These are phyloP conservation scores for Camellia oleifera DNA, from an alignment of 179 eudicot genomes.

Conservation along the genomic window DNA sequence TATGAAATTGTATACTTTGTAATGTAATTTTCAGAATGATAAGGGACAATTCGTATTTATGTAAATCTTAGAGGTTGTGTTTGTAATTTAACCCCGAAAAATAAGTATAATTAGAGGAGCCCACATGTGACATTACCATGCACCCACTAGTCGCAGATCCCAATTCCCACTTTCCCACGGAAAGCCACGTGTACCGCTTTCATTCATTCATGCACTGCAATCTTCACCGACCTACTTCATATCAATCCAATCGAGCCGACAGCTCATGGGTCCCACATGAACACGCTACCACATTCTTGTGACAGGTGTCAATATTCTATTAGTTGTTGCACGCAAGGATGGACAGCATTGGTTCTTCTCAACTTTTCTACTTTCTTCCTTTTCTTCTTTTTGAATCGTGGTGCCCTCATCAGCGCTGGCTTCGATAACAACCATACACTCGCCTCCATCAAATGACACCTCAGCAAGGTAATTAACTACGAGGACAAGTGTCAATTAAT, in stretches of 20 bases:
- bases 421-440: not conserved
- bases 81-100: too few species aligned
- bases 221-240: not conserved
- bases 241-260: constrained; percentile 7
- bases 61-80: too few species aligned
- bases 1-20: too few species aligned
- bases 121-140: too few species aligned
- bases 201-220: too few species aligned
- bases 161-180: too few species aligned
- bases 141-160: too few species aligned
- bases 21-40: too few species aligned
- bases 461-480: not conserved
- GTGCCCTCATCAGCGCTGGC: not conserved
- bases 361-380: not conserved
- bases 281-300: not conserved
- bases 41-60: too few species aligned
- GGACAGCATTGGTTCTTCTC: not conserved
- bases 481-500: not conserved
- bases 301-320: not conserved
- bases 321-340: not conserved
- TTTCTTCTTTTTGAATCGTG: not conserved
- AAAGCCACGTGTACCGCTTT: too few species aligned
- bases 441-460: not conserved
- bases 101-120: too few species aligned
- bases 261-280: constrained; percentile 1